Percentiles rank a stretch among this genome's conserved stretches.
phyloP scores from a whole-genome alignment of 345 rosid genomes.

The Trapa bicornis region DNA sequence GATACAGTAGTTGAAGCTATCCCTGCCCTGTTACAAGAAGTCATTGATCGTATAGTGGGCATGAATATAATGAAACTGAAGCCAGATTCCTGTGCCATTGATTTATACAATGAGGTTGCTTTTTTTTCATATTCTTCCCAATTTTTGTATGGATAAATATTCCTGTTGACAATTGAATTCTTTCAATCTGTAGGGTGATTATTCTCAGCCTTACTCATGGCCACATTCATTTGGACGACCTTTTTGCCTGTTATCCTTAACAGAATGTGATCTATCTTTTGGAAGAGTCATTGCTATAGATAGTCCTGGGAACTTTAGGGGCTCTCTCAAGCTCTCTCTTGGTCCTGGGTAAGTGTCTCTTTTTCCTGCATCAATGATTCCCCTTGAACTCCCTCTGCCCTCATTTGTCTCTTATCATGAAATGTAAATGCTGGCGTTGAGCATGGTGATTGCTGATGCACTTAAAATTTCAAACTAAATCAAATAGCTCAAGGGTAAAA shows the following conservation, averaged over 20 bases:
- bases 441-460: too few species aligned
- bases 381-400: not conserved
- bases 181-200: slow-evolving; percentile 54
- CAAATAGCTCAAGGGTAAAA: too few species aligned
- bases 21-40: slow-evolving; percentile 64
- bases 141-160: not conserved
- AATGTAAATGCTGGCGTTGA: too few species aligned
- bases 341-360: slow-evolving; percentile 58
- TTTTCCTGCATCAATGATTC: not conserved
- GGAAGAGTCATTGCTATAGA: slow-evolving; percentile 48
- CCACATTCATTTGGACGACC: slow-evolving; percentile 81
- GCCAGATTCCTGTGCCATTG: slow-evolving; percentile 81
- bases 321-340: slow-evolving; percentile 69
- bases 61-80: slow-evolving; percentile 46
- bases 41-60: slow-evolving; percentile 49
- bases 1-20: slow-evolving; percentile 55
- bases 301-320: slow-evolving; percentile 72
- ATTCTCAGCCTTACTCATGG: slow-evolving; percentile 69
- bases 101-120: slow-evolving; percentile 68
- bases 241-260: slow-evolving; percentile 49
- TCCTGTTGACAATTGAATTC: not conserved
- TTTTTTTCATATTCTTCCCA: not conserved
- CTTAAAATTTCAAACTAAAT: too few species aligned
- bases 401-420: not conserved
- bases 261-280: slow-evolving; percentile 72